phyloP scores from a whole-genome alignment of 78 protist species.

The Polysphondylium violaceum region DNA sequence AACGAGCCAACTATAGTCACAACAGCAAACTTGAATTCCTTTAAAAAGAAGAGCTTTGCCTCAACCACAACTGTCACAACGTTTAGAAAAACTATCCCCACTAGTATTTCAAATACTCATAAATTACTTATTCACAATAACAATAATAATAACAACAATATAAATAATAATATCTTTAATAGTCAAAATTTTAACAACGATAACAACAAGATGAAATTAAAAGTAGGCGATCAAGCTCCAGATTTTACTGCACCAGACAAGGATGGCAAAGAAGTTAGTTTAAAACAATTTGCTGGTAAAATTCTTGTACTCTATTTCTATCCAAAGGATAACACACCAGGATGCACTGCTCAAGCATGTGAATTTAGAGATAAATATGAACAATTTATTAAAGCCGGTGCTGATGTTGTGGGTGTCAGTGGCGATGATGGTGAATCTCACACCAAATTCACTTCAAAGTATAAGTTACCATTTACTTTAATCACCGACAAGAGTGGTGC shows the following conservation, averaged over 20 bases:
- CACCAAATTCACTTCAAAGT: conserved; percentile 44
- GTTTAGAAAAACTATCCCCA: too few species aligned
- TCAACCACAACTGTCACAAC: too few species aligned
- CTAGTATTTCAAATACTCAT: too few species aligned
- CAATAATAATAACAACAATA: too few species aligned
- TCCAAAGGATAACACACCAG: conserved; percentile 70
- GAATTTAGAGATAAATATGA: conserved; percentile 67
- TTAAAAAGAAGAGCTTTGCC: too few species aligned
- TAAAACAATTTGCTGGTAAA: conserved; percentile 21
- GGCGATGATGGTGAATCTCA: conserved; percentile 51
- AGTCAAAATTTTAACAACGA: too few species aligned
- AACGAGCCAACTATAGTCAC: too few species aligned
- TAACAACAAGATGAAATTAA: conserved; percentile 39
- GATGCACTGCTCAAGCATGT: conserved; percentile 74
- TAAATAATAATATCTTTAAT: too few species aligned
- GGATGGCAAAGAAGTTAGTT: conserved; percentile 19
- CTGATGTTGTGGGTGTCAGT: conserved; percentile 60
- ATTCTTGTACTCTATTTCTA: conserved; percentile 66
- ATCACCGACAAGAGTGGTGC: conserved; percentile 25
- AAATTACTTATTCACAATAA: too few species aligned
- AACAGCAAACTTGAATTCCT: too few species aligned
- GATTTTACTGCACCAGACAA: conserved; percentile 17
- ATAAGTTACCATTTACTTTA: conserved; percentile 69
- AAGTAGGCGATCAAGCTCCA: conserved; percentile 74
- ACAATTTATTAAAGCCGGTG: conserved; percentile 46